These are phyloP conservation scores for Fusarium sp. DNA, from an alignment of 2,329 filamentous ascomycete species.

Conservation along the genomic window DNA sequence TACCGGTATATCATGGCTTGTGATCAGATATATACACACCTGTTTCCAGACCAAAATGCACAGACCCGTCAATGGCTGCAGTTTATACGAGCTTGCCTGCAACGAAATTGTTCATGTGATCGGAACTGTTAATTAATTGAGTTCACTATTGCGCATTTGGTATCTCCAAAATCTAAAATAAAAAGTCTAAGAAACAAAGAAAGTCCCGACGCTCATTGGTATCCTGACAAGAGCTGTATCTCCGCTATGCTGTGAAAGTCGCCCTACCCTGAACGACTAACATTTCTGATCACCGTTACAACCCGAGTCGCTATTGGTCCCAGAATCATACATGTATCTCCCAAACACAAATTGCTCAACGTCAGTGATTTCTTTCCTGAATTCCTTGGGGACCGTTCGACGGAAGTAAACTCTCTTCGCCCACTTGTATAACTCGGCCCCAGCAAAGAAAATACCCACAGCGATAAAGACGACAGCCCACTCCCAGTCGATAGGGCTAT, in stretches of 20 bases:
- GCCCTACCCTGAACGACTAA: not conserved
- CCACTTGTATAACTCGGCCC: constrained; percentile 75
- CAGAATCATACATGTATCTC: constrained; percentile 21
- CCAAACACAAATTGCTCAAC: constrained; percentile 41
- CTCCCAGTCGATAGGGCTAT: constrained; percentile 73
- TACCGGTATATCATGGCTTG: not conserved
- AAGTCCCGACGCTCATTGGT: not conserved
- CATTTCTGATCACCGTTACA: constrained; percentile 14
- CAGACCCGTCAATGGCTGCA: not conserved
- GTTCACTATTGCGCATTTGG: too few relatives aligned
- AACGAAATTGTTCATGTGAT: not conserved
- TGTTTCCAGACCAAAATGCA: not conserved
- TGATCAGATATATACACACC: not conserved
- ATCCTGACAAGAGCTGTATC: not conserved
- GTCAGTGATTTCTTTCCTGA: constrained; percentile 37
- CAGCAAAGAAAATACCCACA: constrained; percentile 69
- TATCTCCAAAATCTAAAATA: not conserved
- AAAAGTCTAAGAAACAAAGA: not conserved
- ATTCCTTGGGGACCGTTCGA: constrained; percentile 38
- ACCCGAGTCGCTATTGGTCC: constrained; percentile 20
- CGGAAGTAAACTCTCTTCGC: constrained; percentile 68
- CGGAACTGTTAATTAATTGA: not conserved
- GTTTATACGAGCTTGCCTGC: not conserved
- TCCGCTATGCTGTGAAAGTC: not conserved
- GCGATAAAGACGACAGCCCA: constrained; percentile 75